Base-by-base conservation (phyloP, 1,284 basidiomycete genomes). In the Malassezia sympodialis region DNA sequence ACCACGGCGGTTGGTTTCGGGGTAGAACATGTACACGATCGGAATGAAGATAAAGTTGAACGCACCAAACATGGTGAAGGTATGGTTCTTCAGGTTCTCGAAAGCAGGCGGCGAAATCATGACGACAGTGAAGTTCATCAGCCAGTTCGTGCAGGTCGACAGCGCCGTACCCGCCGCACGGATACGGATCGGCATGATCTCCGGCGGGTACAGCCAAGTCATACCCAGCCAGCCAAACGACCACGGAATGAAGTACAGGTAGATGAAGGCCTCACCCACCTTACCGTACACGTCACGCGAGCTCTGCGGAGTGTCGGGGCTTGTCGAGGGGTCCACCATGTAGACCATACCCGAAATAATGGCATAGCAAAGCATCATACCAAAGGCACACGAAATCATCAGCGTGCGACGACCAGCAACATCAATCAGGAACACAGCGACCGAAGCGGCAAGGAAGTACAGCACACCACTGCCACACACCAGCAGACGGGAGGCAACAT, bases 151-250 rank as follows among this genome's bases (percentile, higher is more conserved):
- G 26, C 55, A 72, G 17, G 56, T 68, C 34, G 60, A 74, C 47
- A 77, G 66, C 8, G 75, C 75, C 39, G 72, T 70, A 4, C 67
- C 75, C n/a, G 72, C 68, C 14, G 76, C 69, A 26, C 75, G 68
- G 58, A 74, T 76, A 17, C 70, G 68, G 35, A 76, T 72, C 4
- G 66, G 65, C 21, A 67, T 68, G 12, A 77, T 67, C 52, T 76
- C 72, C 24, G 71, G 66, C 8, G 76, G 75, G 62, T 76, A 76
- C 31, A 77, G 63, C 68, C 76, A 76, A 5, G 83, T 82, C 81
- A 85, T 84, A 23, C 83, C 83, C 69, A 84, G 79, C 83, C 83
- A 84, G 32, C 83, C 84, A 52, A 84, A 77, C 0, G 82, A 83
- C 46, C 56, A 58, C 8, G 66, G 72, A 84, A 85, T 76, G 83